These are phyloP conservation scores for Tubosaeta sp. DNA, from an alignment of 768 basidiomycete species.

Conservation along the genomic window DNA sequence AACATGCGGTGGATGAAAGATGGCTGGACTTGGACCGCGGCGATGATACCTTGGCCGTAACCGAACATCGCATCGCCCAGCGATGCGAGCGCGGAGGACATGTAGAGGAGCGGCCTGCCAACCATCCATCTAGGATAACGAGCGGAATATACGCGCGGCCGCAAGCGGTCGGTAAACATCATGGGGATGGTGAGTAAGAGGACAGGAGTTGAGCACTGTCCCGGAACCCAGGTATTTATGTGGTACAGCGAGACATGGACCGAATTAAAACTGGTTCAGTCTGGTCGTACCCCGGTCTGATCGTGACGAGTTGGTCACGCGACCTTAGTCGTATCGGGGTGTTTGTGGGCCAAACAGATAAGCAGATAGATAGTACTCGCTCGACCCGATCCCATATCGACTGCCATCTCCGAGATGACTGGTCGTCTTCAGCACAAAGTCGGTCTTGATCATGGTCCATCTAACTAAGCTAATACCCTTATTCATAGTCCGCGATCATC, in stretches of 20 bases:
- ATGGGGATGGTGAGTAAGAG: slow-evolving; percentile 14
- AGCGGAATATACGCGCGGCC: slow-evolving; percentile 37
- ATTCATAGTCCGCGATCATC: slow-evolving; percentile 62
- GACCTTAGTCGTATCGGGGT: background rate
- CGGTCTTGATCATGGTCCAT: slow-evolving; percentile 4
- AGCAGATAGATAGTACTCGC: background rate
- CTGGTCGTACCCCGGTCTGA: too few relatives aligned
- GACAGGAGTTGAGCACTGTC: background rate
- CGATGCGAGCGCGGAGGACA: slow-evolving; percentile 49
- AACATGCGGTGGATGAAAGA: slow-evolving; percentile 49
- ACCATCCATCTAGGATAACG: slow-evolving; percentile 53
- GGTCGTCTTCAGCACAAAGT: slow-evolving; percentile 70
- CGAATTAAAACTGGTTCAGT: slow-evolving; percentile 17
- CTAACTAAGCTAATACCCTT: slow-evolving; percentile 10
- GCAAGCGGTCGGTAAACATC: slow-evolving; percentile 28
- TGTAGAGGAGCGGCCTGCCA: slow-evolving; percentile 45
- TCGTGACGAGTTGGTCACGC: background rate
- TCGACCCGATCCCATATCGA: slow-evolving; percentile 1
- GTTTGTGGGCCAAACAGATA: slow-evolving; percentile 4
- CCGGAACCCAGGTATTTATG: slow-evolving; percentile 21
- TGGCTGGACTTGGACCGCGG: slow-evolving; percentile 48
- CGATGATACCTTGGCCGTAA: slow-evolving; percentile 51
- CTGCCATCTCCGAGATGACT: slow-evolving; percentile 39
- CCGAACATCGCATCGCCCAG: slow-evolving; percentile 57
- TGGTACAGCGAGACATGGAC: slow-evolving; percentile 6